phyloP scores from a whole-genome alignment of 2,329 filamentous ascomycete species.

The Alternaria brassicae region DNA sequence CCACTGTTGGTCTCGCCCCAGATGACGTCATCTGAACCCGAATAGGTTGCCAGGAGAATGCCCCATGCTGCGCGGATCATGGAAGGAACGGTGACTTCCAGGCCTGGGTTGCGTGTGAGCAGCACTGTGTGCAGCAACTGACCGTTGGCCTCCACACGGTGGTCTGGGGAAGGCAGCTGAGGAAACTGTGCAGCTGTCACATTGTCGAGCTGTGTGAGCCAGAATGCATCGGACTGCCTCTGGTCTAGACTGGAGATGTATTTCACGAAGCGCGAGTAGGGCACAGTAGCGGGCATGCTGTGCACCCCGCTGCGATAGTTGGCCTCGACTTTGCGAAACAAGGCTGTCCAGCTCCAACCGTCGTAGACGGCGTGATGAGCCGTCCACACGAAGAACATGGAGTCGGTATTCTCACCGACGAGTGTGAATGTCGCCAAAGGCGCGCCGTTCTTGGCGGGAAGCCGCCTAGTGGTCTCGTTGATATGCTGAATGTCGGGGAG shows the following conservation, averaged over 20 bases:
- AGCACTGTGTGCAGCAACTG: conserved; percentile 30
- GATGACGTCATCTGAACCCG: conserved; percentile 56
- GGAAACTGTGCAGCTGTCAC: conserved; percentile 42
- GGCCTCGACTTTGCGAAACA: conserved; percentile 37
- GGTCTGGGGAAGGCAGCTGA: conserved; percentile 40
- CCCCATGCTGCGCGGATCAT: conserved; percentile 57
- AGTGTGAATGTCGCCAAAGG: conserved; percentile 27
- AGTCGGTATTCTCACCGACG: conserved; percentile 17
- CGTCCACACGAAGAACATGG: conserved; percentile 44
- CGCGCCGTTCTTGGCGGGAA: conserved; percentile 39
- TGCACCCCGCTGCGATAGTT: conserved; percentile 25
- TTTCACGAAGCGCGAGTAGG: conserved; percentile 44
- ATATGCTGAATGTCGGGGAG: conserved; percentile 33
- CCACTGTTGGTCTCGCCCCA: conserved; percentile 55
- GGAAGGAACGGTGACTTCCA: conserved; percentile 46
- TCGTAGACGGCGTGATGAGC: conserved; percentile 50
- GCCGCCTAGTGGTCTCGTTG: conserved; percentile 33
- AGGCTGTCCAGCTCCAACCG: conserved; percentile 41
- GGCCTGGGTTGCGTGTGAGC: conserved; percentile 27
- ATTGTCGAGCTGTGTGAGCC: conserved; percentile 37
- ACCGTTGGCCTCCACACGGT: conserved; percentile 41
- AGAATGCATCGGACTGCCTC: conserved; percentile 39
- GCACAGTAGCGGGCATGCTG: conserved; percentile 24
- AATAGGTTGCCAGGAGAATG: conserved; percentile 55
- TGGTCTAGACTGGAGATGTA: conserved; percentile 37